Conservation (phyloP, 2,329 filamentous ascomycete species). For the Exophiala mesophila region DNA sequence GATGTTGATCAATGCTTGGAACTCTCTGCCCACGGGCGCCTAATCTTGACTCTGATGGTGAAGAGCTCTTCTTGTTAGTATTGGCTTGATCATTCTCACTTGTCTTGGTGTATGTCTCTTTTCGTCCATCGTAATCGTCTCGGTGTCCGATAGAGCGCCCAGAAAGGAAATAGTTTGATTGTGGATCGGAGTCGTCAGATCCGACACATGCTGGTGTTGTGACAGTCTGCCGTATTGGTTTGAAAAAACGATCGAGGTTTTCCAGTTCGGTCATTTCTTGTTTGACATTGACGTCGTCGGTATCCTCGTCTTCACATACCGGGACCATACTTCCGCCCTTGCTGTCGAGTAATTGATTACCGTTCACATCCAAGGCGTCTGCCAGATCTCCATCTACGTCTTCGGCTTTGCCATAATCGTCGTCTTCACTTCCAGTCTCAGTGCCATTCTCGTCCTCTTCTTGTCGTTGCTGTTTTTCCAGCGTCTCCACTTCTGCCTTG, state of each 20-base stretch:
- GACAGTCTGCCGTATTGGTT: slow-evolving; percentile 5
- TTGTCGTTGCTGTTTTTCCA: slow-evolving; percentile 10
- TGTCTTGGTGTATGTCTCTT: background rate
- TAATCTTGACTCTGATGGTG: too few species aligned
- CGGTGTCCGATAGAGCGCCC: background rate
- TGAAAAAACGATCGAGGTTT: slow-evolving; percentile 34
- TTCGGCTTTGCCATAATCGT: slow-evolving; percentile 32
- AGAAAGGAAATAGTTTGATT: background rate
- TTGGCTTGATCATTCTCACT: background rate
- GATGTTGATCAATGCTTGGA: too few species aligned
- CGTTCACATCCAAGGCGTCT: slow-evolving; percentile 61
- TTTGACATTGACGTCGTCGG: slow-evolving; percentile 53
- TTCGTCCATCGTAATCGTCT: background rate
- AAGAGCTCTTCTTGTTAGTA: too few species aligned
- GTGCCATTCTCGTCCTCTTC: slow-evolving; percentile 25
- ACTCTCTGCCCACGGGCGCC: too few species aligned
- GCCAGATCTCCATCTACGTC: slow-evolving; percentile 38
- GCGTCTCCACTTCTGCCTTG: slow-evolving; percentile 30
- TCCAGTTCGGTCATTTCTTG: slow-evolving; percentile 66
- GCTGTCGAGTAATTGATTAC: slow-evolving; percentile 59
- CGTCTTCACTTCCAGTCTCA: slow-evolving; percentile 35
- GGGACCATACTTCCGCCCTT: slow-evolving; percentile 65
- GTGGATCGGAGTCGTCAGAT: background rate
- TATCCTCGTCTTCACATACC: slow-evolving; percentile 67
- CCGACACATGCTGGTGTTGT: background rate